A percentile compares a stretch with the other conserved stretches of the same genome.
phyloP scores from a whole-genome alignment of 2,329 filamentous ascomycete genomes.

The Trichoderma oligosporum region DNA sequence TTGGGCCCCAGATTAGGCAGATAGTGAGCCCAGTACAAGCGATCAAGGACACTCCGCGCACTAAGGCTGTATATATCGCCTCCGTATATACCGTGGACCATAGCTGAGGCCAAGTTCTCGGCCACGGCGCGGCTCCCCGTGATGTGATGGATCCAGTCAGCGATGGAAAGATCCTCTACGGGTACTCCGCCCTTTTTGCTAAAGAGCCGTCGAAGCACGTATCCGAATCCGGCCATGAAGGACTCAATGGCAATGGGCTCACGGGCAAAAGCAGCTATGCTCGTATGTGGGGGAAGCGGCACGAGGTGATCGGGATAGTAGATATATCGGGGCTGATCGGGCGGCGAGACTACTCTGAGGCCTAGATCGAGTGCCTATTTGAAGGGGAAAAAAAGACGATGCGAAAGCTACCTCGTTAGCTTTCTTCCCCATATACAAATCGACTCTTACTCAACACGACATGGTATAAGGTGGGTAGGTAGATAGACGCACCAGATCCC shows the following conservation, averaged over 20 bases:
- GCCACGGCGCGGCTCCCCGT: slow-evolving; percentile 42
- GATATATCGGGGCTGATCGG: slow-evolving; percentile 59
- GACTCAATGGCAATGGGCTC: slow-evolving; percentile 35
- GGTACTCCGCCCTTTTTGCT: slow-evolving; percentile 23
- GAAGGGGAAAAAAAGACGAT: not conserved
- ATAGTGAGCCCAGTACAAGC: slow-evolving; percentile 32
- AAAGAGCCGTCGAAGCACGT: slow-evolving; percentile 25
- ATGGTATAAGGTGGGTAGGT: no score
- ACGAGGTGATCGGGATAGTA: slow-evolving; percentile 78
- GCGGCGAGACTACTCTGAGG: slow-evolving; percentile 48
- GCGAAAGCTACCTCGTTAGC: not conserved
- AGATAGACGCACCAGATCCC: slow-evolving; percentile 59
- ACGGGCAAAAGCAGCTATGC: slow-evolving; percentile 27
- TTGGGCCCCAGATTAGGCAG: slow-evolving; percentile 32
- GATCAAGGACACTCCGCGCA: slow-evolving; percentile 53
- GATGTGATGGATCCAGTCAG: slow-evolving; percentile 35
- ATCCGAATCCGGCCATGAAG: slow-evolving; percentile 28
- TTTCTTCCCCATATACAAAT: not conserved
- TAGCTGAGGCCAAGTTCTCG: slow-evolving; percentile 71
- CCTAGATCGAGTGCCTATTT: slow-evolving; percentile 35
- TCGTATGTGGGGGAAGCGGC: slow-evolving; percentile 30
- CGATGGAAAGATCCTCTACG: slow-evolving; percentile 34
- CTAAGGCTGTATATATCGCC: slow-evolving; percentile 82
- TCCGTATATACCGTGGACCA: slow-evolving; percentile 86
- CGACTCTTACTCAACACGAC: not conserved